phyloP scores from a whole-genome alignment of 2,329 filamentous ascomycete genomes.

The Rutstroemia sp. region DNA sequence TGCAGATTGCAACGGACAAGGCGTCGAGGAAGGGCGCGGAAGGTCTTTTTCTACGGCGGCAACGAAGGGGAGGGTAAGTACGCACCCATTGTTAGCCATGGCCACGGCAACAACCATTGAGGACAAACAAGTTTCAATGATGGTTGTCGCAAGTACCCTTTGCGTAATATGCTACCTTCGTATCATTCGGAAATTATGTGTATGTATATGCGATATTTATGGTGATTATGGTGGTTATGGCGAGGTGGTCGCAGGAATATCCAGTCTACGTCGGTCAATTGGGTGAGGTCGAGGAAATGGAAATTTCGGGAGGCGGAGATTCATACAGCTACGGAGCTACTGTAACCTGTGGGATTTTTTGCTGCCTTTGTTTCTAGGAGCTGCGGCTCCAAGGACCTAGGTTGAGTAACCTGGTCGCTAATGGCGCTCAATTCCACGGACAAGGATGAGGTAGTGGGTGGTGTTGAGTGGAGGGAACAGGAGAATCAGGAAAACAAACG shows the following conservation, averaged over 20 bases:
- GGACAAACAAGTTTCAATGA: not conserved
- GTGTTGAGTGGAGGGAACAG: not conserved
- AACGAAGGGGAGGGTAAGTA: slow-evolving; percentile 6
- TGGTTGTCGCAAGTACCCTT: slow-evolving; percentile 2
- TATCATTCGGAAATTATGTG: not conserved
- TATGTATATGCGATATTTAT: not conserved
- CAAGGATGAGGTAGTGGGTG: not conserved
- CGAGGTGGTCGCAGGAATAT: not conserved
- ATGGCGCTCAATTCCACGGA: not conserved
- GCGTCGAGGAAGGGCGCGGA: too few species aligned
- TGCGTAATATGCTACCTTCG: slow-evolving; percentile 1
- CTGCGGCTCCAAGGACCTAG: not conserved
- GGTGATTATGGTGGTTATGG: not conserved
- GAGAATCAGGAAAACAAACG: too few species aligned
- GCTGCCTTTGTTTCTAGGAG: not conserved
- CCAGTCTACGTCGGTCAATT: not conserved
- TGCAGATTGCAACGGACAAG: not conserved
- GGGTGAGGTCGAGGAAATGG: not conserved
- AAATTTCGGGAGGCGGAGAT: not conserved
- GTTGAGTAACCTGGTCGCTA: not conserved
- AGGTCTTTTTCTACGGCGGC: not conserved
- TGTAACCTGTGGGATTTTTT: not conserved
- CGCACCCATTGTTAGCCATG: slow-evolving; percentile 28
- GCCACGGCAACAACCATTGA: slow-evolving; percentile 22
- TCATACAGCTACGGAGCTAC: not conserved